Evolutionary conservation across 1,284 basidiomycete species (phyloP).

Genomic region (Irpex sp.): DNA sequence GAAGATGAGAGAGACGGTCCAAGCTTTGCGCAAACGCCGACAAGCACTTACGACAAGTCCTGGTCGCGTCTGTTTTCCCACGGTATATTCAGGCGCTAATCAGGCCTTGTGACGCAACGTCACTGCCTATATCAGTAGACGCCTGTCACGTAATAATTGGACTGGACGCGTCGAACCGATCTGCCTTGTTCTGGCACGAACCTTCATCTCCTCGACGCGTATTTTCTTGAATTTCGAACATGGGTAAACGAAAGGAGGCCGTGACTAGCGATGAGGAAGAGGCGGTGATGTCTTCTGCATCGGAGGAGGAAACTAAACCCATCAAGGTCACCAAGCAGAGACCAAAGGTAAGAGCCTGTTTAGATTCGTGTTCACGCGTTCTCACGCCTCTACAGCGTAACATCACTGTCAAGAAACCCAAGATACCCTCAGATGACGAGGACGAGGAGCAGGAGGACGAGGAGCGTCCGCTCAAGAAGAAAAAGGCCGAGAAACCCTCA

Average conservation of each 20-base stretch:
- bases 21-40: background rate
- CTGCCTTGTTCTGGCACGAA: background rate
- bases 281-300: constrained; percentile 11
- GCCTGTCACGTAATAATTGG: background rate
- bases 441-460: constrained; percentile 5
- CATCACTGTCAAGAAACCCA: background rate
- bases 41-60: constrained; percentile 1
- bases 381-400: background rate
- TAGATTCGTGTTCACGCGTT: background rate
- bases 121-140: background rate
- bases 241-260: constrained; percentile 33
- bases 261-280: constrained; percentile 24
- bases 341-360: background rate
- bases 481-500: constrained; percentile 3
- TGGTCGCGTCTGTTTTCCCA: background rate
- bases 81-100: background rate
- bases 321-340: background rate
- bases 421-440: constrained; percentile 12
- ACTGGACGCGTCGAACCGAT: background rate
- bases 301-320: background rate
- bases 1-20: background rate
- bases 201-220: background rate
- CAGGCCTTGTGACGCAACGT: background rate
- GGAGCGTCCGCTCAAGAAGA: constrained; percentile 9
- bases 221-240: constrained; percentile 11